phyloP scores from a whole-genome alignment of 129 eudicot genomes.

The Arctium lappa region DNA sequence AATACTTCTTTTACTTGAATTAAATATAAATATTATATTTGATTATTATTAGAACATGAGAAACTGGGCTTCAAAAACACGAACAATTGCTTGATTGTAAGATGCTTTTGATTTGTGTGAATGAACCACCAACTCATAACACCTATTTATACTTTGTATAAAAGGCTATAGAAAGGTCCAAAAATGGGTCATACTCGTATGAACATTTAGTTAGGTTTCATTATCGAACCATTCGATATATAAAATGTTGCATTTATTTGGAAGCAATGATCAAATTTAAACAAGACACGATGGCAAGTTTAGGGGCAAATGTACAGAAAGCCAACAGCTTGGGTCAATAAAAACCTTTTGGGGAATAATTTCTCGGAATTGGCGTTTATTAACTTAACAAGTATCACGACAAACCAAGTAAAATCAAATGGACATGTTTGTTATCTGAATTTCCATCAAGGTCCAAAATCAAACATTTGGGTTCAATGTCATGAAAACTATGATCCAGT shows the following conservation, averaged over 20 bases:
- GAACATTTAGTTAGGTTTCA: neutral
- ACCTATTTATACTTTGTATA: too few species aligned
- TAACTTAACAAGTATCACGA: neutral
- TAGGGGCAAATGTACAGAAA: neutral
- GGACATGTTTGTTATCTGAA: neutral
- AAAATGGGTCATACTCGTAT: too few species aligned
- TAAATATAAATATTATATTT: too few species aligned
- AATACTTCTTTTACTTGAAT: too few species aligned
- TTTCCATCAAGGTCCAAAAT: neutral
- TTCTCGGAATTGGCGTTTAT: neutral
- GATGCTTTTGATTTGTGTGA: too few species aligned
- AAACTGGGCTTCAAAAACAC: too few species aligned
- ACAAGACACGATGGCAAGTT: neutral
- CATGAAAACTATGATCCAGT: neutral
- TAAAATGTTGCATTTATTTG: neutral
- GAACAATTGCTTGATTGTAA: too few species aligned
- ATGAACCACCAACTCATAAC: too few species aligned
- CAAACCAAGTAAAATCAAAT: neutral
- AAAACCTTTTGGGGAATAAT: too few species aligned
- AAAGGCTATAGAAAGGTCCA: too few species aligned
- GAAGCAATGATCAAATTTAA: neutral
- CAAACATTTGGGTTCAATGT: neutral
- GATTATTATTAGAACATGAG: too few species aligned
- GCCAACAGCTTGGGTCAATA: neutral
- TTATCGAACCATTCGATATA: too few species aligned